Evolutionary conservation across 2,329 filamentous ascomycete genomes (phyloP).

Genomic region (Diplodia scrobiculata): DNA sequence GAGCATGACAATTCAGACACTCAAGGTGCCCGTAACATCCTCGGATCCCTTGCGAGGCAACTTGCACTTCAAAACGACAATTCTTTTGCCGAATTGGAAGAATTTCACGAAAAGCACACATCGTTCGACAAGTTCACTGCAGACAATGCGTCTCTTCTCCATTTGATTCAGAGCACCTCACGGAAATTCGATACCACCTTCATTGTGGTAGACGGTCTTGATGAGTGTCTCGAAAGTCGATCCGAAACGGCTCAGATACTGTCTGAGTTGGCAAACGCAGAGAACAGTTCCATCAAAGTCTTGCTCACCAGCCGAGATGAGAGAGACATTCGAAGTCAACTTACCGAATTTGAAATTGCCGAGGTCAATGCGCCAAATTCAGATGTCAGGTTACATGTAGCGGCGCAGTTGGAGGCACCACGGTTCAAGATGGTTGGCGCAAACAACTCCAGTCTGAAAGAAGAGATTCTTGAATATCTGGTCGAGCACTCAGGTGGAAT

Average conservation of each 20-base stretch:
- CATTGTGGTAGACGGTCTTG: conserved; percentile 10
- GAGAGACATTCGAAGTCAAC: not conserved
- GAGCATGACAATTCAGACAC: not conserved
- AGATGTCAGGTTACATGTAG: conserved; percentile 1
- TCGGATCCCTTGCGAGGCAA: not conserved
- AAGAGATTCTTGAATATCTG: not conserved
- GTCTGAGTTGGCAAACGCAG: not conserved
- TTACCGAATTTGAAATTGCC: not conserved
- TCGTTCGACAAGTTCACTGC: not conserved
- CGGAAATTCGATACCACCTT: not conserved
- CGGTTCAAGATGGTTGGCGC: not conserved
- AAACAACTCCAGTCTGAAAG: not conserved
- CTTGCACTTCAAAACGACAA: not conserved
- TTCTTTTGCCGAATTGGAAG: not conserved
- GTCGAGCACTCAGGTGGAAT: conserved; percentile 12
- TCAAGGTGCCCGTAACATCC: not conserved
- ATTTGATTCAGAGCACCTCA: not conserved
- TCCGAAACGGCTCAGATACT: not conserved
- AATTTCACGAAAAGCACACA: not conserved
- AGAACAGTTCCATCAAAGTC: not conserved
- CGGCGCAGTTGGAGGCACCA: not conserved
- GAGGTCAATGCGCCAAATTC: not conserved
- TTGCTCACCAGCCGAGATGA: conserved; percentile 8
- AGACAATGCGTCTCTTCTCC: not conserved
- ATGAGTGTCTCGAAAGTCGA: not conserved